These are phyloP conservation scores for Chaetomium sp. DNA, from an alignment of 2,329 filamentous ascomycete species.

Conservation along the genomic window DNA sequence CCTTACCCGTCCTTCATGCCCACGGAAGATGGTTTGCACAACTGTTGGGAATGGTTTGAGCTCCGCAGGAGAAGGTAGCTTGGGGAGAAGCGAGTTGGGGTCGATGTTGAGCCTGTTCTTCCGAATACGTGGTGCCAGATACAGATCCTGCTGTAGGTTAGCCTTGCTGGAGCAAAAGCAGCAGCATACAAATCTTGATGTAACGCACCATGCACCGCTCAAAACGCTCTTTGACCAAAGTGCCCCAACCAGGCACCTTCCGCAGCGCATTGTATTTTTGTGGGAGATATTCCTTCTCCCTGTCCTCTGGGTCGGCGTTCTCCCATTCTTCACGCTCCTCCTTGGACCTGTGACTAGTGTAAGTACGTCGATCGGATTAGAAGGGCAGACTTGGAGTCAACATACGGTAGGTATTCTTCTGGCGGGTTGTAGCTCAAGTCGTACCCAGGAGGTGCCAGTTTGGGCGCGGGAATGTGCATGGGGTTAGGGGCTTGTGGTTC, in stretches of 20 bases:
- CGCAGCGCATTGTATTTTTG: constrained; percentile 76
- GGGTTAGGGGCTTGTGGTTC: constrained; percentile 72
- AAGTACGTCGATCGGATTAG: background rate
- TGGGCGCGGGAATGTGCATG: constrained; percentile 94
- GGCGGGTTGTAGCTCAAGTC: constrained; percentile 96
- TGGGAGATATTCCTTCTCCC: constrained; percentile 83
- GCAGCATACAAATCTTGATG: no score
- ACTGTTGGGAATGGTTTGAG: constrained; percentile 91
- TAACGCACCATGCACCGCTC: constrained; percentile 65
- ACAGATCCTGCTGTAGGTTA: constrained; percentile 56
- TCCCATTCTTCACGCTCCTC: constrained; percentile 84
- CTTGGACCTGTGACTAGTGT: constrained; percentile 43
- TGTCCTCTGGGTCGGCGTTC: constrained; percentile 78
- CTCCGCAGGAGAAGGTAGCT: constrained; percentile 87
- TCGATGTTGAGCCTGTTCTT: constrained; percentile 97
- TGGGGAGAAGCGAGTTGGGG: constrained; percentile 83
- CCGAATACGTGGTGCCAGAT: constrained; percentile 84
- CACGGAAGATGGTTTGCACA: constrained; percentile 78
- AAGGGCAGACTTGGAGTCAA: background rate
- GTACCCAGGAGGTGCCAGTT: constrained; percentile 86
- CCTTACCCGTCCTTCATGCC: constrained; percentile 82
- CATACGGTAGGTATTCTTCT: constrained; percentile 74
- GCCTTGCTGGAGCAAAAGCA: background rate
- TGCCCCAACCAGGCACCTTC: constrained; percentile 85
- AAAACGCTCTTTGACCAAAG: constrained; percentile 91